phyloP scores from a whole-genome alignment of 306 rosid genomes.

The Gillenia trifoliata region DNA sequence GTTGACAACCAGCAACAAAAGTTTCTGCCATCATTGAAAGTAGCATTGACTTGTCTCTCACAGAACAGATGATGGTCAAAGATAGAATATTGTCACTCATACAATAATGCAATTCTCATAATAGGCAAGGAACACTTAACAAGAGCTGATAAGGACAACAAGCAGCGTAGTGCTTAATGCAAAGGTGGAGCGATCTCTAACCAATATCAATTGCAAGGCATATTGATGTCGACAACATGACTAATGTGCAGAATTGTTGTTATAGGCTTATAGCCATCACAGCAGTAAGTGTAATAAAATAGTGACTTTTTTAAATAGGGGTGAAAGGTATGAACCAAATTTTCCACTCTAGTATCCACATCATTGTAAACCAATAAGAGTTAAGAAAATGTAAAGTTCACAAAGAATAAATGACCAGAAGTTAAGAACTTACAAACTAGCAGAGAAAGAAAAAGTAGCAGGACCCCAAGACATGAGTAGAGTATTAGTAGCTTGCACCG shows the following conservation, averaged over 20 bases:
- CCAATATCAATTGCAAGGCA: not conserved
- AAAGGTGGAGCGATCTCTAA: not conserved
- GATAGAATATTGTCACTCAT: not conserved
- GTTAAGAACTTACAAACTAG: slow-evolving; percentile 64
- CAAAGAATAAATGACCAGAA: slow-evolving; percentile 9
- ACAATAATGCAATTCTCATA: not conserved
- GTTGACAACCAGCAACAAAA: not conserved
- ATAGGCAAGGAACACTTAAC: not conserved
- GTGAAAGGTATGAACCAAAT: not conserved
- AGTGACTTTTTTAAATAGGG: not conserved
- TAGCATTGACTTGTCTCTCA: not conserved
- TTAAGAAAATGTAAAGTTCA: not conserved
- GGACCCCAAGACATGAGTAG: slow-evolving; percentile 91
- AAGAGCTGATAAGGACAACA: not conserved
- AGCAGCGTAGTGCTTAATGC: not conserved
- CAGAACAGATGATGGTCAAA: not conserved
- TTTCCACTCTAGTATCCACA: not conserved
- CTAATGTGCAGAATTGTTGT: not conserved
- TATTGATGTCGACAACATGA: not conserved
- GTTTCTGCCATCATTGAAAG: not conserved
- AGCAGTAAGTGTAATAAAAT: not conserved
- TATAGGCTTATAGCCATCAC: not conserved
- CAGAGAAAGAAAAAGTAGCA: slow-evolving; percentile 73
- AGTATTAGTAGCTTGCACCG: slow-evolving; percentile 87
- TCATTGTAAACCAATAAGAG: not conserved